Percentiles rank a stretch among this genome's conserved stretches.
These are phyloP conservation scores for Dentipellis sp. DNA, from an alignment of 768 basidiomycete genomes.

Conservation along the genomic window DNA sequence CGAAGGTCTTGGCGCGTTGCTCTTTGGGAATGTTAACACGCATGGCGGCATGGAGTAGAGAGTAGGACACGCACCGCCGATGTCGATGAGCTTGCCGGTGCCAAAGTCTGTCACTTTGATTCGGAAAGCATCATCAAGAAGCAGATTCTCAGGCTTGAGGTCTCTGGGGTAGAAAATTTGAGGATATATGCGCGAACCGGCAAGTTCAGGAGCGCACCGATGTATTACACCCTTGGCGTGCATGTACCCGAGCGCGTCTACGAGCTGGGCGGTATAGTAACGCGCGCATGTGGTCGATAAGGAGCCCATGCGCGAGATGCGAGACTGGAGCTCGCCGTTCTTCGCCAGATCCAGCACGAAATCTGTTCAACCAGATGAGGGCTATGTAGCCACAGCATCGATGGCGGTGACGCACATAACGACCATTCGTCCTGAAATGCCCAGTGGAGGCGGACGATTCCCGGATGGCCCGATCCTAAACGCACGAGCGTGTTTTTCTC, in stretches of 20 bases:
- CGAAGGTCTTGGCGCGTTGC: conserved; percentile 62
- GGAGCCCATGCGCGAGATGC: conserved; percentile 76
- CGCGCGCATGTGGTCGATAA: conserved; percentile 66
- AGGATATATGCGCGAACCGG: background rate
- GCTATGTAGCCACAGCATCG: background rate
- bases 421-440: conserved; percentile 82
- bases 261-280: conserved; percentile 84
- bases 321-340: conserved; percentile 71
- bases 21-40: conserved; percentile 21
- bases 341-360: conserved; percentile 70
- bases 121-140: conserved; percentile 79
- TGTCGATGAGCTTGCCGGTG: conserved; percentile 69
- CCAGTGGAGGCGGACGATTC: conserved; percentile 72
- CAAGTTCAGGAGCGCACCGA: conserved; percentile 33
- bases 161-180: conserved; percentile 34
- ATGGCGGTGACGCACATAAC: conserved; percentile 50
- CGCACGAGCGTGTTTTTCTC: conserved; percentile 73
- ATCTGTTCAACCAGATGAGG: conserved; percentile 30
- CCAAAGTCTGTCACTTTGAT: conserved; percentile 98
- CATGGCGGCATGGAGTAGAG: conserved; percentile 12
- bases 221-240: conserved; percentile 87
- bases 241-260: conserved; percentile 86
- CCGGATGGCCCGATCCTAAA: conserved; percentile 62
- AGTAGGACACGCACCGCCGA: conserved; percentile 33
- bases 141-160: conserved; percentile 80